These are phyloP conservation scores for Deakozyma indianensis DNA, from an alignment of 805 yeast species.

Conservation along the genomic window DNA sequence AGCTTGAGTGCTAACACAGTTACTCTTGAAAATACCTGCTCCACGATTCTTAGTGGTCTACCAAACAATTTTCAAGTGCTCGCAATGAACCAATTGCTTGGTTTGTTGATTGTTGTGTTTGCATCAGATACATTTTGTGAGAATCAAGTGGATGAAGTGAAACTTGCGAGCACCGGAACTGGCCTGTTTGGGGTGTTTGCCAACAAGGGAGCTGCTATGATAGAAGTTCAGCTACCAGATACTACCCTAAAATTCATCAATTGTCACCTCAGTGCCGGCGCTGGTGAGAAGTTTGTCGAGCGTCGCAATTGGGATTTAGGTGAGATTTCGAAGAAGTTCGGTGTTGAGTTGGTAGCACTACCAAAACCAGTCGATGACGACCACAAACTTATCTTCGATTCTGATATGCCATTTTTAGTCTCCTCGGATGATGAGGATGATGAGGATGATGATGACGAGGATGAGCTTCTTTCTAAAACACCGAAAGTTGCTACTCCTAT, in stretches of 20 bases:
- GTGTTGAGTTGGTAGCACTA: constrained; percentile 5
- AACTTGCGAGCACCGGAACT: constrained; percentile 33
- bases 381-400: constrained; percentile 16
- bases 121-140: constrained; percentile 17
- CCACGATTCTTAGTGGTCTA: constrained; percentile 10
- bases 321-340: constrained; percentile 18
- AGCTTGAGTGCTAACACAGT: constrained; percentile 15
- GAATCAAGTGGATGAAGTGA: constrained; percentile 25
- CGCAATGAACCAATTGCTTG: constrained; percentile 32
- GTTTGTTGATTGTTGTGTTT: constrained; percentile 30
- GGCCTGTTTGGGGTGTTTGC: constrained; percentile 42
- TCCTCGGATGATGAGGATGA: constrained; percentile 9
- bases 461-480: constrained; percentile 1
- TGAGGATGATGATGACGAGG: constrained; percentile 4
- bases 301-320: constrained; percentile 28
- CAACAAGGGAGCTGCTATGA: constrained; percentile 38
- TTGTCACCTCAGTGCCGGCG: constrained; percentile 36
- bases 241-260: constrained; percentile 24
- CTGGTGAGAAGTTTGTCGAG: constrained; percentile 17
- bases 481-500: neutral
- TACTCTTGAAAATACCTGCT: constrained; percentile 11
- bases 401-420: constrained; percentile 15
- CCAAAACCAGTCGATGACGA: constrained; percentile 12
- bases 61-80: constrained; percentile 19
- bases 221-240: constrained; percentile 23